These are phyloP conservation scores for Penicillium egyptiacum DNA, from an alignment of 495 filamentous ascomycete genomes.

Conservation along the genomic window DNA sequence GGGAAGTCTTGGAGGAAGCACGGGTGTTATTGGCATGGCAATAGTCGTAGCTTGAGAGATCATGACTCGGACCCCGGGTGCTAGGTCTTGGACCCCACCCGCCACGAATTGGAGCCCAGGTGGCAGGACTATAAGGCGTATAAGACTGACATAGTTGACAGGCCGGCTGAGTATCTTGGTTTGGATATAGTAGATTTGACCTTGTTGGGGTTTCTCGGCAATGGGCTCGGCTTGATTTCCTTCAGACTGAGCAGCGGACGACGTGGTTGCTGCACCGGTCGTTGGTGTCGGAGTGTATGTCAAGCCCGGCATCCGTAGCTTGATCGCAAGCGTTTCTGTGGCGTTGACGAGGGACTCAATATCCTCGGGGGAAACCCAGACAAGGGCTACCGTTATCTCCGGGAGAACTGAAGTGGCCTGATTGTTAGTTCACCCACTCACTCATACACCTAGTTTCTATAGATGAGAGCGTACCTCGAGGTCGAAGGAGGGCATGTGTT, in stretches of 20 bases:
- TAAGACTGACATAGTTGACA: background rate
- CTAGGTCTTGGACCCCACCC: too few relatives aligned
- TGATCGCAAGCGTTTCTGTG: background rate
- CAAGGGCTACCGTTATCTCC: background rate
- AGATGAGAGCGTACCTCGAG: background rate
- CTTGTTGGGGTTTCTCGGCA: background rate
- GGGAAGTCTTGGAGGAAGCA: background rate
- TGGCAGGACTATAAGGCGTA: background rate
- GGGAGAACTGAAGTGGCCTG: background rate
- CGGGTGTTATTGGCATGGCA: background rate
- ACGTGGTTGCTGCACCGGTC: background rate
- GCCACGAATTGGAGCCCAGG: background rate
- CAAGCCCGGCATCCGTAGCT: background rate
- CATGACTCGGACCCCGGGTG: too few relatives aligned
- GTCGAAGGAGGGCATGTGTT: background rate
- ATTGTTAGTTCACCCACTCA: background rate
- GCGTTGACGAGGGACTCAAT: background rate
- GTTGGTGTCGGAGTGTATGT: background rate
- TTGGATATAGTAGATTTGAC: background rate
- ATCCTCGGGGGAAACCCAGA: background rate
- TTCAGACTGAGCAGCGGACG: background rate
- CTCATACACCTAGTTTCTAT: background rate
- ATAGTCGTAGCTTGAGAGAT: too few relatives aligned
- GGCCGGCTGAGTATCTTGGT: background rate
- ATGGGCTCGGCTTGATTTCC: background rate